Conservation (phyloP, 2,329 filamentous ascomycete genomes). For the Nigrospora sphaerica region DNA sequence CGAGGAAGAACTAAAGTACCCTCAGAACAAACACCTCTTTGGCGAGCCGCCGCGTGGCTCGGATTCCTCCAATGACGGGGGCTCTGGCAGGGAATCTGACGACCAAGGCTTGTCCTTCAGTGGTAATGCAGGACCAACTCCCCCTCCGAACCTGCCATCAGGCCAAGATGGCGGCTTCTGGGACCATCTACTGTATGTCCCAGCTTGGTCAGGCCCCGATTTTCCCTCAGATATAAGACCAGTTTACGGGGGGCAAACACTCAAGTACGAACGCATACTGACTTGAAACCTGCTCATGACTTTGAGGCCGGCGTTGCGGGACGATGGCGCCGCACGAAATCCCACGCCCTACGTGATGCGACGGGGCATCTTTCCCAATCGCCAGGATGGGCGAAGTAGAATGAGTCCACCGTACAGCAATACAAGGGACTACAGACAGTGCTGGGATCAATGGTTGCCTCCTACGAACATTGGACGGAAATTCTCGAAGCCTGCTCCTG, state of each 20-base stretch:
- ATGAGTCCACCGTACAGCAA: constrained; percentile 15
- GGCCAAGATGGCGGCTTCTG: constrained; percentile 5
- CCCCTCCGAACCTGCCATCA: not conserved
- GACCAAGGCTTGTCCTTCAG: too few relatives aligned
- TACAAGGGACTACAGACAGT: constrained; percentile 12
- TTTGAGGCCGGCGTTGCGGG: constrained; percentile 14
- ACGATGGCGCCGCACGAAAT: constrained; percentile 7
- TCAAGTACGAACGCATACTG: constrained; percentile 3
- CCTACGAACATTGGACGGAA: constrained; percentile 5
- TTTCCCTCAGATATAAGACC: constrained; percentile 3
- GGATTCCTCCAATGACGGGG: too few relatives aligned
- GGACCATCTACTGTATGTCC: constrained; percentile 12
- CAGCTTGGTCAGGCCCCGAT: constrained; percentile 16
- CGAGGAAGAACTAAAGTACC: too few relatives aligned
- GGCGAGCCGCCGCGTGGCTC: too few relatives aligned
- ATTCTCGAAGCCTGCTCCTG: not conserved
- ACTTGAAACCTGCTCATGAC: not conserved
- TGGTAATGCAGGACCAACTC: too few relatives aligned
- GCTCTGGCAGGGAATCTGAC: too few relatives aligned
- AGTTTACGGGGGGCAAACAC: not conserved
- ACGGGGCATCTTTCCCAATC: constrained; percentile 16
- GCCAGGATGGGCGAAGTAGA: constrained; percentile 17
- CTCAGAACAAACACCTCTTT: too few relatives aligned
- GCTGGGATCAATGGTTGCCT: constrained; percentile 9
- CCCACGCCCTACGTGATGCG: constrained; percentile 16